Conservation (phyloP, 2,329 filamentous ascomycete genomes). For the Amylocarpus encephaloides region DNA sequence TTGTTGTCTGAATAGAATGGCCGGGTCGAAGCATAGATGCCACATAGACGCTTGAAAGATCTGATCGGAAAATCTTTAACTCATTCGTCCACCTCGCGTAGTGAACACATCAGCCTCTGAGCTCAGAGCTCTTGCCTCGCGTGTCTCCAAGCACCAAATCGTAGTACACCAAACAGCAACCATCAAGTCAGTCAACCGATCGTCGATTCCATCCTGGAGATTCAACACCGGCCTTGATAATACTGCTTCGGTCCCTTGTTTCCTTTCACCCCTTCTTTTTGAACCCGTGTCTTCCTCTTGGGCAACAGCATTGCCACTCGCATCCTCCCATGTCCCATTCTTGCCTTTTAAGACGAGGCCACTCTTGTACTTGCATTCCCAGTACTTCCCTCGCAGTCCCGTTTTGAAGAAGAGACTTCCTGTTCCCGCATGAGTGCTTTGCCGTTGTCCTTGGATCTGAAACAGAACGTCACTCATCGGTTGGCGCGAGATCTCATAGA, state of each 20-base stretch:
- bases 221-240: constrained; percentile 1
- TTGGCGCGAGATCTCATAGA: constrained; percentile 7
- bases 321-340: constrained; percentile 8
- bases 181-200: constrained; percentile 7
- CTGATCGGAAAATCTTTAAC: too few species aligned
- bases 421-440: constrained; percentile 8
- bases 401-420: constrained; percentile 5
- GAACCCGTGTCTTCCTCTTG: constrained; percentile 6
- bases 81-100: background rate
- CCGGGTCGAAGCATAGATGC: too few species aligned
- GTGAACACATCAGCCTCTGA: background rate
- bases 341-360: constrained; percentile 7
- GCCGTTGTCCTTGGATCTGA: constrained; percentile 9
- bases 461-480: constrained; percentile 3
- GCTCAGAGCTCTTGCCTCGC: background rate
- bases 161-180: constrained; percentile 16
- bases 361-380: constrained; percentile 13
- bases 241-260: constrained; percentile 4
- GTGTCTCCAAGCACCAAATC: constrained; percentile 9
- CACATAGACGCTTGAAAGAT: too few species aligned
- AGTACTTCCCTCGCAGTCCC: constrained; percentile 8
- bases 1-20: too few species aligned
- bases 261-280: background rate
- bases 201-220: constrained; percentile 7
- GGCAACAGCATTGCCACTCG: constrained; percentile 4